A percentile compares a stretch with the other conserved stretches of the same genome.
These are phyloP conservation scores for Cutaneotrichosporon spelunceum DNA, from an alignment of 1,284 basidiomycete species.

Conservation along the genomic window DNA sequence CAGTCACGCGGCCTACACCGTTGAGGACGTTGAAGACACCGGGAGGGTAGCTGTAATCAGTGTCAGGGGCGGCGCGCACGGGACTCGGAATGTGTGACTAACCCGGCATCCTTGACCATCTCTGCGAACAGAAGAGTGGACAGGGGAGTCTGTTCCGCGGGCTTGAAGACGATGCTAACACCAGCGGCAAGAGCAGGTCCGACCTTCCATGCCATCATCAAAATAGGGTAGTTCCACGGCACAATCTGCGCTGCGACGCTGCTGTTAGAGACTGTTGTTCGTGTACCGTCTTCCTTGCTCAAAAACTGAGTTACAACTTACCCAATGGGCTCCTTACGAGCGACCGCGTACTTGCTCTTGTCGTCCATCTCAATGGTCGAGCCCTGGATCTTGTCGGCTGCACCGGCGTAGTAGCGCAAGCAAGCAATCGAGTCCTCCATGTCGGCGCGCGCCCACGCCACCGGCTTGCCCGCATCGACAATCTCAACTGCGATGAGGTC, in stretches of 20 bases:
- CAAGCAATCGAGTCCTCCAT: slow-evolving; percentile 76
- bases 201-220: slow-evolving; percentile 64
- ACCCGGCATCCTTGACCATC: slow-evolving; percentile 70
- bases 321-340: slow-evolving; percentile 86
- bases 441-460: slow-evolving; percentile 60
- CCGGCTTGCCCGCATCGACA: slow-evolving; percentile 82
- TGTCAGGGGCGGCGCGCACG: neutral
- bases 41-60: slow-evolving; percentile 65
- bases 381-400: slow-evolving; percentile 73
- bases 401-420: slow-evolving; percentile 59
- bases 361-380: slow-evolving; percentile 39
- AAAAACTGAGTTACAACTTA: neutral
- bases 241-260: slow-evolving; percentile 64
- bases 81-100: neutral
- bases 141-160: slow-evolving; percentile 75
- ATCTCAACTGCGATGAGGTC: slow-evolving; percentile 68
- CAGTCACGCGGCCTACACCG: slow-evolving; percentile 60
- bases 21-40: slow-evolving; percentile 83
- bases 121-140: slow-evolving; percentile 63
- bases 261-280: neutral
- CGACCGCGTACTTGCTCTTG: slow-evolving; percentile 72
- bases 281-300: neutral
- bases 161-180: slow-evolving; percentile 31
- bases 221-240: slow-evolving; percentile 4
- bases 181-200: slow-evolving; percentile 75